Evolutionary conservation across 2,329 filamentous ascomycete genomes (phyloP), one percentile per base, ranked within the genome.

Genomic region (Penicillium occitanis): DNA sequence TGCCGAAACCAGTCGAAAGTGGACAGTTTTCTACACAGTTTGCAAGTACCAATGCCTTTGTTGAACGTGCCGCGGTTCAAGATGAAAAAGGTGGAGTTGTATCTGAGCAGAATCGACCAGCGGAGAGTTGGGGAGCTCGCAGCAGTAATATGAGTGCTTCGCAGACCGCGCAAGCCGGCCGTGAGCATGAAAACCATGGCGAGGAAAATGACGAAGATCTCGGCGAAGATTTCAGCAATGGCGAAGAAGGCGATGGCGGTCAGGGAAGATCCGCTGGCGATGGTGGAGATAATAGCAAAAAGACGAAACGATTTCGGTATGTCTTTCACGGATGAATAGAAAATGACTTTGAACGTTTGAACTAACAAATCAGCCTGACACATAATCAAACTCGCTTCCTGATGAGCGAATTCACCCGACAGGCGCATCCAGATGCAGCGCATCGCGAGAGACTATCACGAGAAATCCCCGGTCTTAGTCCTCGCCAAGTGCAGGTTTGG

Each of bases 351-450:
- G 59, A 53, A 68, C 60, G 46, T 67, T 28, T 42, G 30, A 59
- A 50, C 50, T 64, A 35, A 57, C 19, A 10, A 5, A 33, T 22
- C n/a, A 66, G 67, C 30, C 88, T 98, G 70, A 97, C 93, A 0
- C 93, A 97, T 78, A 94, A 95, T 73, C 94, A 98, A 83, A 97
- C 94, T n/a, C 89, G 94, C 14, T 98, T 96, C 73, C 83, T 98
- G 65, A 96, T 97, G 92, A 97, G 92, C 79, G 93, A 98, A 77
- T 98, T 97, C 74, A 91, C 93, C 66, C 93, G 95, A 72, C 93
- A 98, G 76, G 92, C 93, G 28, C 93, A 97, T 76, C 93, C 93
- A 7, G 93, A 98, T 79, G 93, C 93, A 48, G 91, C 91, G 57
- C 93, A 97, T 77, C 86, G 93, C 69, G 93, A 97, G 76, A 86